Evolutionary conservation across 2,329 filamentous ascomycete species (phyloP).

Genomic region (Alternaria arborescens): DNA sequence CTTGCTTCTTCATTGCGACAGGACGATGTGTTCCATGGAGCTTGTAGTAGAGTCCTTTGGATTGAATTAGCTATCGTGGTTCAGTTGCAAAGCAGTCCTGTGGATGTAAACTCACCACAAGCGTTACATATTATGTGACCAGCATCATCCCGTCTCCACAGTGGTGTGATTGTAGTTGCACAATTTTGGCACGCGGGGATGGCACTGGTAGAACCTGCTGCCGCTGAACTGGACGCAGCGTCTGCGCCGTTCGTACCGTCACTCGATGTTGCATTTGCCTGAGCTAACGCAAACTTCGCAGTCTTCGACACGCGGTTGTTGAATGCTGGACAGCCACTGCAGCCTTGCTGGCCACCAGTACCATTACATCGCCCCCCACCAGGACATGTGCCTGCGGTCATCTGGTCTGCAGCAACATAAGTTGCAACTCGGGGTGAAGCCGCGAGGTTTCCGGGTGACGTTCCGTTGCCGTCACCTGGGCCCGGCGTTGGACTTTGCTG

Average conservation of each 20-base stretch:
- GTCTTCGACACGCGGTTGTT: conserved; percentile 96
- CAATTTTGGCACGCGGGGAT: conserved; percentile 97
- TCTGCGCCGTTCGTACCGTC: conserved; percentile 26
- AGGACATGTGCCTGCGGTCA: conserved; percentile 85
- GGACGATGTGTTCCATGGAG: conserved; percentile 92
- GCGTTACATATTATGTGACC: conserved; percentile 99
- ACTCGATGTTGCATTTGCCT: conserved; percentile 40
- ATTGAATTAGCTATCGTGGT: conserved; percentile 20
- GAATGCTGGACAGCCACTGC: conserved; percentile 94
- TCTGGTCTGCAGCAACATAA: conserved; percentile 80
- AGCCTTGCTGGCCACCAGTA: conserved; percentile 92
- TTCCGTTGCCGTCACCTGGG: conserved; percentile 50
- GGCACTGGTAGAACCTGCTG: conserved; percentile 56
- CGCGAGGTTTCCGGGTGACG: conserved; percentile 51
- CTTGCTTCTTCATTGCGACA: conserved; percentile 98
- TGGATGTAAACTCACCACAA: conserved; percentile 75
- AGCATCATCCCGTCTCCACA: conserved; percentile 93
- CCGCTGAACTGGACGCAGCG: conserved; percentile 34
- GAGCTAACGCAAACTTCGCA: conserved; percentile 71
- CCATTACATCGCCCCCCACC: conserved; percentile 96
- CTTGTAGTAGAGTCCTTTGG: conserved; percentile 88
- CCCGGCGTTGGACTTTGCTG: conserved; percentile 54
- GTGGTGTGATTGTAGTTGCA: conserved; percentile 91
- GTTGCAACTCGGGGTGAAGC: conserved; percentile 63
- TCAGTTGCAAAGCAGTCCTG: accelerated